Conservation (phyloP, 192 early-diverging fungal genomes). For the Nowakowskiella sp. region DNA sequence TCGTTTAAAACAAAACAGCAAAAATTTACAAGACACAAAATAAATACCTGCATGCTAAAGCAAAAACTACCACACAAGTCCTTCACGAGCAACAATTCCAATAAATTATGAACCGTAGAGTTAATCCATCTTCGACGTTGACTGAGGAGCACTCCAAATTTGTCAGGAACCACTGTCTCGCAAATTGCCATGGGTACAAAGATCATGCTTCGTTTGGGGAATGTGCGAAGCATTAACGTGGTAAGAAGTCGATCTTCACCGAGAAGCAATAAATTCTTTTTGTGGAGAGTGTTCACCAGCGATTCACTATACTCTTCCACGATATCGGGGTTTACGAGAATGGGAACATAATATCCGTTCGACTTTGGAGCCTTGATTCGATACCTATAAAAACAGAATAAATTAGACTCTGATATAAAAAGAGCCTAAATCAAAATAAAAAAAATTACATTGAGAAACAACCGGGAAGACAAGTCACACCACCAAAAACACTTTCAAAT, state of each 20-base stretch:
- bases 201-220: slow-evolving; percentile 83
- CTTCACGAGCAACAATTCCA: slow-evolving; percentile 73
- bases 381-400: slow-evolving; percentile 57
- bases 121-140: slow-evolving; percentile 85
- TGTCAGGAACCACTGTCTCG: slow-evolving; percentile 71
- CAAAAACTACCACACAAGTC: slow-evolving; percentile 84
- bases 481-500: slow-evolving; percentile 91
- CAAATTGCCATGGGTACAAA: slow-evolving; percentile 77
- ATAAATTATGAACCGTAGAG: slow-evolving; percentile 75
- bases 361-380: slow-evolving; percentile 59
- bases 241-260: slow-evolving; percentile 79
- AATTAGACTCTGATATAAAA: slow-evolving; percentile 57
- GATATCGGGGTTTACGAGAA: slow-evolving; percentile 66
- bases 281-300: slow-evolving; percentile 50
- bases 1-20: neutral
- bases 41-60: slow-evolving; percentile 73
- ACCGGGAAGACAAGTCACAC: slow-evolving; percentile 92
- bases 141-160: slow-evolving; percentile 62
- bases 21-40: too few species aligned
- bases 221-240: slow-evolving; percentile 77
- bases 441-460: slow-evolving; percentile 98
- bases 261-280: slow-evolving; percentile 70
- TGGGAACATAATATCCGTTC: slow-evolving; percentile 53
- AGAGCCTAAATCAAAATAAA: too few species aligned
- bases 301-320: slow-evolving; percentile 30